Base-by-base conservation (phyloP, 2,329 filamentous ascomycete species). In the Calonectria multiphialidica region DNA sequence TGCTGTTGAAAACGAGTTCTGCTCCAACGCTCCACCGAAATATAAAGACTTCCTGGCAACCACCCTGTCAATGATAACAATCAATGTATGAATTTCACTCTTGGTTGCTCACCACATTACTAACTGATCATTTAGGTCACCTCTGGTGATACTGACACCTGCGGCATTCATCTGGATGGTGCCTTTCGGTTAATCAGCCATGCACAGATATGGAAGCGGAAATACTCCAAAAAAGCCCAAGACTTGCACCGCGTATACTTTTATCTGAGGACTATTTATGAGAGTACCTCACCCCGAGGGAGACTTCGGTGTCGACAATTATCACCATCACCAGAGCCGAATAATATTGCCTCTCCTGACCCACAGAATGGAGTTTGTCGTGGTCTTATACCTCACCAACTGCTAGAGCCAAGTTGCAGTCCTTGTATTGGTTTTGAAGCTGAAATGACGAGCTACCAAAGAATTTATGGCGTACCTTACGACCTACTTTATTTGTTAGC, bases 21-120 rank as follows among this genome's bases (percentile, higher is more conserved):
- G 72, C 21, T 50, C 70, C 0, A 13, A 55, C 1, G 61, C 66
- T 2, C 62, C 23, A 25, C 78, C 78, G 6, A 80, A 77, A 28
- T 80, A 80, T 25, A 80, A 80, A 42, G 78, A 80, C 9, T 77
- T 78, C n/a, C 67, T 80, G 1, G 78, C 78, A 0, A 80, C 78
- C 1, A 80, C 79, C 75, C 18, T 80, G 21, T 80, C 78, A 0
- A 80, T 80, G 78, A 78, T 80, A 4, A 74, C 77, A 1, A 80
- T 80, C 5, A 80, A 80, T 49, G 78, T 78, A 47, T 65, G 40
- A n/a, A 5, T 28, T 18, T 7, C 18, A 18, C 1, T 13, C 2
- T 25, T 5, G 44, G 3, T 44, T 44, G n/a, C 15, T 7, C 4
- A 3, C 4, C 15, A 2, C 16, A 44, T 5, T 18, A 13, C 16